These are phyloP conservation scores for Aureobasidium leucospermi DNA, from an alignment of 2,329 filamentous ascomycete species.

Conservation along the genomic window DNA sequence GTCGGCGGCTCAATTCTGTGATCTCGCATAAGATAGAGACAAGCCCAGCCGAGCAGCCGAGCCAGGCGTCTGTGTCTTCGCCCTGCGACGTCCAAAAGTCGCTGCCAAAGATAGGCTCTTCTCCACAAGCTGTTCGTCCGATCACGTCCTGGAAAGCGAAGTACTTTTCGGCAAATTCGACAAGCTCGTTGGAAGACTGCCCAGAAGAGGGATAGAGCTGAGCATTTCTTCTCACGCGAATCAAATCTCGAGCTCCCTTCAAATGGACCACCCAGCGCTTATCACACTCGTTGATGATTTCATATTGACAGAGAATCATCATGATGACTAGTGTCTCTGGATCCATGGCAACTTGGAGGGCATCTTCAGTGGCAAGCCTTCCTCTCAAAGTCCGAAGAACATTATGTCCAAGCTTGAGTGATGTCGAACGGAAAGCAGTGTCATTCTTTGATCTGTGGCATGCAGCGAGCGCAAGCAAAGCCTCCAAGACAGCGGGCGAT, in stretches of 20 bases:
- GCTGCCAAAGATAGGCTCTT: conserved; percentile 39
- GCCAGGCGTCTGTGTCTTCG: conserved; percentile 38
- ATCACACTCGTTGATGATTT: conserved; percentile 36
- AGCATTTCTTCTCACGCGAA: conserved; percentile 30
- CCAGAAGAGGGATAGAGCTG: conserved; percentile 1
- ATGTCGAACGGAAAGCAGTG: conserved; percentile 25
- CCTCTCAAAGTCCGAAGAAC: conserved; percentile 31
- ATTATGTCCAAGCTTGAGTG: conserved; percentile 32
- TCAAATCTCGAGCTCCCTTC: conserved; percentile 41
- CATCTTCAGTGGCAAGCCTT: conserved; percentile 26
- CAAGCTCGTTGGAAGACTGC: conserved; percentile 15
- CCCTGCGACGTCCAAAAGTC: conserved; percentile 40
- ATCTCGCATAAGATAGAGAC: conserved; percentile 41
- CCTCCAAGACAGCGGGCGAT: conserved; percentile 31
- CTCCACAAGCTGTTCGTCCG: conserved; percentile 43
- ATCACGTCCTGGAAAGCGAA: conserved; percentile 48
- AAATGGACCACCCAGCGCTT: conserved; percentile 43
- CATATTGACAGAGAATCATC: conserved; percentile 41
- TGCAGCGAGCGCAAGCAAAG: conserved; percentile 33
- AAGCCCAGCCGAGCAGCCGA: conserved; percentile 42
- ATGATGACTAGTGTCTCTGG: conserved; percentile 35
- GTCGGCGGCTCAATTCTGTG: conserved; percentile 38
- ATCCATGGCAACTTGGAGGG: conserved; percentile 18
- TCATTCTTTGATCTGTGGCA: conserved; percentile 31
- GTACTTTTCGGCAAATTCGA: conserved; percentile 38